Evolutionary conservation across 768 basidiomycete genomes (phyloP), one percentile per base, ranked within the genome.

Genomic region (Amanita exitialis): DNA sequence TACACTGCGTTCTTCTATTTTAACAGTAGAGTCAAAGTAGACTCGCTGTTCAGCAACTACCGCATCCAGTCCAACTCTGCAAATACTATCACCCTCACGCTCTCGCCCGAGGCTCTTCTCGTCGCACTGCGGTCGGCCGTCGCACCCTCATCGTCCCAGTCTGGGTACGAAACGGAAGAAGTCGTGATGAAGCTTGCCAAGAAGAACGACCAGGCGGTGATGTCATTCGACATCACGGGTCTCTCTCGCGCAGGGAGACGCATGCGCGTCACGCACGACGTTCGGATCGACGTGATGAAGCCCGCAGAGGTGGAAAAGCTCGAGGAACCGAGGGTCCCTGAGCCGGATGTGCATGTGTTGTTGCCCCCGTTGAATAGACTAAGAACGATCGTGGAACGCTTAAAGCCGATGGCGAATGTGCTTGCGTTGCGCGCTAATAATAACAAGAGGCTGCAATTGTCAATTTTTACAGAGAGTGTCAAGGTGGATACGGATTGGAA

Each of bases 121-220:
- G 76, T 77, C 0, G 86, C 86, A 0, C 73, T 94, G n/a, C 76
- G 74, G 39, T 88, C 86, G 4, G 76, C 77, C 0, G 70, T 78
- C 1, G 63, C 76, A 2, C 73, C 77, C 0, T 69, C 78, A 12
- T 47, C 66, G 10, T 58, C 65, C 3, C 55, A 65, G 13, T 67
- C 70, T 0, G 63, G 76, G 0, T 76, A 74, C 47, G 79, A 80
- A 34, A 69, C 73, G 4, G 81, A 81, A 21, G 82, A 89, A 36
- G 76, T 88, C 30, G 74, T 86, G 46, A 79, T 92, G 75, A 91
- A 86, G 66, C 74, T 93, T 2, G 86, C 90, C 9, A 94, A 94
- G 71, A 90, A 90, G 66, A 81, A 83, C 56, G 81, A 86, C 44
- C 79, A 81, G 35, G 86, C 89, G 0, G 77, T 88, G 30, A 73